Evolutionary conservation across 352 stramenopile species (phyloP).

Genomic region (Phytophthora palmivora): DNA sequence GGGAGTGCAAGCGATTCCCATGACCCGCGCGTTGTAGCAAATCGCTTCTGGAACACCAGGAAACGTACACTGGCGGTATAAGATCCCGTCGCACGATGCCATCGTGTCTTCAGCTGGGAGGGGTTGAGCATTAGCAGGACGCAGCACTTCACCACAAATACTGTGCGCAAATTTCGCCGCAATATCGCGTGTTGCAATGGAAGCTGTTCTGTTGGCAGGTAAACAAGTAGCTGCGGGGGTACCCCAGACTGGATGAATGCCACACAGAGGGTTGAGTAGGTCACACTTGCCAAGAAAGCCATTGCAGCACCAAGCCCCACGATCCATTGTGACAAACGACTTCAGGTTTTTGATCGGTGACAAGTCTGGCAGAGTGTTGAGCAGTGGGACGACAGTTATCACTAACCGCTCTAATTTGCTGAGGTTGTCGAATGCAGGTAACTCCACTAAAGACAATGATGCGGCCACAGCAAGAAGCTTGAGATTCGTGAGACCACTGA

Average conservation of each 20-base stretch:
- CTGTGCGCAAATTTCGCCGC: not conserved
- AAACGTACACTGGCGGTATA: slow-evolving; percentile 15
- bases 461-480: slow-evolving; percentile 23
- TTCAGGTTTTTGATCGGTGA: not conserved
- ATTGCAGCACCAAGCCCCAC: slow-evolving; percentile 17
- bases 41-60: slow-evolving; percentile 16
- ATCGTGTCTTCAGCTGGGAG: slow-evolving; percentile 5
- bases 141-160: slow-evolving; percentile 2
- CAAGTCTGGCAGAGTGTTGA: slow-evolving; percentile 17
- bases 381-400: slow-evolving; percentile 1
- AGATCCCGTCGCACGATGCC: slow-evolving; percentile 1
- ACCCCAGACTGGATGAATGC: slow-evolving; percentile 11
- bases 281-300: slow-evolving; percentile 12
- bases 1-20: slow-evolving; percentile 28
- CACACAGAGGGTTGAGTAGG: slow-evolving; percentile 4
- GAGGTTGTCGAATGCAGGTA: slow-evolving; percentile 25
- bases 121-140: not conserved
- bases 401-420: slow-evolving; percentile 30
- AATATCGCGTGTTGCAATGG: not conserved
- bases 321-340: slow-evolving; percentile 10
- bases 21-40: slow-evolving; percentile 31
- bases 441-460: slow-evolving; percentile 1
- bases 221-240: slow-evolving; percentile 5
- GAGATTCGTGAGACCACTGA: slow-evolving; percentile 31
- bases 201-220: not conserved